Percentiles rank a stretch among this genome's conserved stretches.
Evolutionary conservation across 164 flowering plant genomes (phyloP).

Genomic region (Vitis riparia): DNA sequence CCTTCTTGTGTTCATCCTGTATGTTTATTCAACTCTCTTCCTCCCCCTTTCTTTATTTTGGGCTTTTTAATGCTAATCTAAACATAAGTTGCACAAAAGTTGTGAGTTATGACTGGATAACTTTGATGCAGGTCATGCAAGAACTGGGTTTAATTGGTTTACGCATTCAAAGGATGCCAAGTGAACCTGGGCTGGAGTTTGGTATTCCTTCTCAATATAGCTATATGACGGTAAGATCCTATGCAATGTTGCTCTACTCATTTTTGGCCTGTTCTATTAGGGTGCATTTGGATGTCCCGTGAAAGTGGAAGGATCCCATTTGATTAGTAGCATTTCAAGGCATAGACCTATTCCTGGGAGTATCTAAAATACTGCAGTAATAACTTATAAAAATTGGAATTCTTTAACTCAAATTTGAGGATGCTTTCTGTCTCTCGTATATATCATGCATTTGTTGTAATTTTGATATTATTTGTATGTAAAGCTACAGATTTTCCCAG

Average conservation of each 20-base stretch:
- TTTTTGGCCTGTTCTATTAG: not conserved
- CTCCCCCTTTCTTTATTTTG: not conserved
- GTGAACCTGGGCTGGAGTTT: constrained; percentile 82
- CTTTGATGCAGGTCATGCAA: constrained; percentile 81
- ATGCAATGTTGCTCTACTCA: not conserved
- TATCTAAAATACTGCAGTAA: no score
- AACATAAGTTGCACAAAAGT: not conserved
- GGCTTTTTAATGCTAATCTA: not conserved
- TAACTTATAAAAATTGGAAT: no score
- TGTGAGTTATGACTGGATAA: constrained; percentile 8
- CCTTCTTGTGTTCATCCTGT: constrained; percentile 98
- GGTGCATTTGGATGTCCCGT: not conserved
- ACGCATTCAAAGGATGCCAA: constrained; percentile 99
- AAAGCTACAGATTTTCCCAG: no score
- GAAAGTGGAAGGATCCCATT: not conserved
- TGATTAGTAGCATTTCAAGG: no score
- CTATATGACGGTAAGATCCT: constrained; percentile 83
- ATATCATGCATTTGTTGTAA: no score
- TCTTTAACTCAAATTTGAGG: no score
- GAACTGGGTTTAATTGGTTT: constrained; percentile 90
- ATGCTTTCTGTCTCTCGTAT: no score
- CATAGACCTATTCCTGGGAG: no score
- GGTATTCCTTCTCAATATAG: constrained; percentile 91
- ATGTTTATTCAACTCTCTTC: constrained; percentile 23
- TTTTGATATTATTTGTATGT: no score